Evolutionary conservation across 306 rosid genomes (phyloP), one percentile per base, ranked within the genome.

Genomic region (Lathyrus oleraceus): DNA sequence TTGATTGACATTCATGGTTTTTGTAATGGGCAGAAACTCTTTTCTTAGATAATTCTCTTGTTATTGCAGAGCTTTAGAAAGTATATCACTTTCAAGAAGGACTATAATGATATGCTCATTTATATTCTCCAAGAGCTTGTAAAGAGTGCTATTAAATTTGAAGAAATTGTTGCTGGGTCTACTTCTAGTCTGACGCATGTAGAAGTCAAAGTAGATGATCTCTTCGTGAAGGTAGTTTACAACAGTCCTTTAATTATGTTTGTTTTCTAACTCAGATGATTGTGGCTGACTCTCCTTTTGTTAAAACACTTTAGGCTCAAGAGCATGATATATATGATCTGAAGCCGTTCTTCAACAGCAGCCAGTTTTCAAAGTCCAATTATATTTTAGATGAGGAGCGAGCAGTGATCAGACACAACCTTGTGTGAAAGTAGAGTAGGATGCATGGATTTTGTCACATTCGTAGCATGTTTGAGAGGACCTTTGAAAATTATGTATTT

Each of bases 41-140:
- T 65, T 16, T 45, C 65, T 51, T 79, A 66, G 40, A 56, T 4
- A 13, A 6, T 43, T 65, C 48, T 23, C 15, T 79, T 66, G 14
- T 6, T 76, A 17, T 73, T 82, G 82, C 91, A 94, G 99, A 91
- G 95, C 80, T 94, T 94, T 82, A 75, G 90, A 67, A 89, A 84
- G 84, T 89, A 94, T 12, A 84, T 91, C 88, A 91, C 99, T 81
- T 91, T 81, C 82, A 94, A 91, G 92, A 91, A 89, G 91, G 99
- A 94, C 76, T 86, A 77, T 57, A 89, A 94, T 52, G 90, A 86
- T 36, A 74, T 89, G 72, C 89, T 94, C 21, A 78, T 90, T 12
- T 72, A 84, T 79, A 85, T 88, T 56, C 99, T 94, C 53, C 90
- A 88, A 0, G 89, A 82, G 80, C 99, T 94, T 35, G 96, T 88